phyloP scores from a whole-genome alignment of 139 green algal species.

The Coccomyxa sp. region DNA sequence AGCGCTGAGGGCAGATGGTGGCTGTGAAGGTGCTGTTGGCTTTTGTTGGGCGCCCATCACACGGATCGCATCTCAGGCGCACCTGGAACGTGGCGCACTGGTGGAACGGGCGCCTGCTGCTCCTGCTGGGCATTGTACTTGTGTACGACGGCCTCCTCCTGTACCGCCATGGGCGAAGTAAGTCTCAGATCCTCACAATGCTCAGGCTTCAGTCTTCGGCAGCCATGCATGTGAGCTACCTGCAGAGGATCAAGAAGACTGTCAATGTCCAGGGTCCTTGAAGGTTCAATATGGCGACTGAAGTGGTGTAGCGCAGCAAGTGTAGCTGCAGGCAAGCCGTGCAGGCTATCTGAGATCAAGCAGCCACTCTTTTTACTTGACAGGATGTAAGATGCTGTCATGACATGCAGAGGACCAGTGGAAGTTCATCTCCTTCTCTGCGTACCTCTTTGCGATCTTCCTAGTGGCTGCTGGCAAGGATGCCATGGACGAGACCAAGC shows the following conservation, averaged over 20 bases:
- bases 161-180: background rate
- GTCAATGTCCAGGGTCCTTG: background rate
- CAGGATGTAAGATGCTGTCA: background rate
- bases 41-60: background rate
- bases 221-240: background rate
- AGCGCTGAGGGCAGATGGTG: background rate
- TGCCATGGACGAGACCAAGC: background rate
- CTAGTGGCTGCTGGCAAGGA: background rate
- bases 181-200: background rate
- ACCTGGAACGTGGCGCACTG: background rate
- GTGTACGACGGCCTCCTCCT: background rate
- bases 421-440: background rate
- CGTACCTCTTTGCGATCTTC: background rate
- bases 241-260: background rate
- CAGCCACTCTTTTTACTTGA: background rate
- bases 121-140: background rate
- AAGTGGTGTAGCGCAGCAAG: too few relatives aligned
- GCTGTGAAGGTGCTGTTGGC: background rate
- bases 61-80: background rate
- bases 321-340: too few relatives aligned
- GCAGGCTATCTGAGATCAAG: background rate
- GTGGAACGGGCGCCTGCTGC: background rate
- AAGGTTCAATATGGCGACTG: too few relatives aligned
- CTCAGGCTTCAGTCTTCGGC: background rate
- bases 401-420: background rate